Percentiles rank a stretch among this genome's conserved stretches.
Evolutionary conservation across 2,329 filamentous ascomycete genomes (phyloP).

Genomic region (Claviceps africana): DNA sequence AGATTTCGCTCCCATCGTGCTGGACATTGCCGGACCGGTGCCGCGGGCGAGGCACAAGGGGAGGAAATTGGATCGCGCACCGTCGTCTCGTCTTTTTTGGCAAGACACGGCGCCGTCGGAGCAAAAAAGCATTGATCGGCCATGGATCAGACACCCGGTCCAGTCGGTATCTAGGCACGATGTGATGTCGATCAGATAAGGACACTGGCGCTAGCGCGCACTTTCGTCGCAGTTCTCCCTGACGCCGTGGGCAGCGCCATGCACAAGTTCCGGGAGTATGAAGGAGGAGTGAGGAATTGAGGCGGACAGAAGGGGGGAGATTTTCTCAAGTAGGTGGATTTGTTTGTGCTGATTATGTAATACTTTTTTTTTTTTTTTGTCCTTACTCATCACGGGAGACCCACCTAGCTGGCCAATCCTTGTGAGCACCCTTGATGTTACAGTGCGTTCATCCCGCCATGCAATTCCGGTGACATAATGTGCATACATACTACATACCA

Average conservation of each 20-base stretch:
- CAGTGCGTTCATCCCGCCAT: not conserved
- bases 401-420: not conserved
- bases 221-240: not conserved
- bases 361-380: not conserved
- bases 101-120: not conserved
- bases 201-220: not conserved
- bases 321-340: not conserved
- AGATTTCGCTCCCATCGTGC: not conserved
- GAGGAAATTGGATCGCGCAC: not conserved
- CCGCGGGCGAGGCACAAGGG: not conserved
- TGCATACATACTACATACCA: too few relatives aligned
- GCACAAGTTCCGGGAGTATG: not conserved
- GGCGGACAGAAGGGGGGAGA: not conserved
- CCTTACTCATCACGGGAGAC: not conserved
- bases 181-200: not conserved
- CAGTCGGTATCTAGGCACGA: not conserved
- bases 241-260: not conserved
- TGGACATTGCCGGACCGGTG: not conserved
- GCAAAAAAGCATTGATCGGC: not conserved
- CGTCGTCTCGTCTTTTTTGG: not conserved
- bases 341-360: constrained; percentile 2
- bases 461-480: too few relatives aligned
- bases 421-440: not conserved
- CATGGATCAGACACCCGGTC: not conserved
- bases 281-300: not conserved